Conservation (phyloP, 2,329 filamentous ascomycete genomes). For the Gliomastix tumulicola region DNA sequence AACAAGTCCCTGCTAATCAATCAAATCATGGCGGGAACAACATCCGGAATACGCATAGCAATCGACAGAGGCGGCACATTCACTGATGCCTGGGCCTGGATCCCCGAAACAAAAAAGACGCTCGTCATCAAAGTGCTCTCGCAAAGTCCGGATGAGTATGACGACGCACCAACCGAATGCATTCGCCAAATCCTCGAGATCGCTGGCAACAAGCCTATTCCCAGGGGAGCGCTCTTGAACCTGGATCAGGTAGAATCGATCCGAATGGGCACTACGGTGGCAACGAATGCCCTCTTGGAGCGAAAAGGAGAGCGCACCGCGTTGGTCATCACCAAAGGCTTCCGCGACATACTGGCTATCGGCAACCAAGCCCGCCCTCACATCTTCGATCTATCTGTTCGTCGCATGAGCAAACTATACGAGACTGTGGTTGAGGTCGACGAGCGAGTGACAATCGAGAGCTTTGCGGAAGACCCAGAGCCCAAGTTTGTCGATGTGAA, state of each 20-base stretch:
- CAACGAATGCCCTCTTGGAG: conserved; percentile 68
- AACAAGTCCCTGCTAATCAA: no score
- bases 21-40: conserved; percentile 2
- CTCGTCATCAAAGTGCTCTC: conserved; percentile 3
- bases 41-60: conserved; percentile 16
- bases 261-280: conserved; percentile 60
- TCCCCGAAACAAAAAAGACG: background rate
- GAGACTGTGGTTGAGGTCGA: conserved; percentile 66
- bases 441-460: conserved; percentile 66
- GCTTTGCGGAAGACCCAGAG: conserved; percentile 64
- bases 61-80: conserved; percentile 19
- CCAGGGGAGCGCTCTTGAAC: conserved; percentile 23
- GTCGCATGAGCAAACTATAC: conserved; percentile 62
- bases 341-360: conserved; percentile 65
- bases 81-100: conserved; percentile 9
- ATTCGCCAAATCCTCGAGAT: conserved; percentile 44
- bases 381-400: conserved; percentile 67
- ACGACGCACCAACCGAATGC: conserved; percentile 66
- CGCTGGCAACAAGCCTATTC: conserved; percentile 19
- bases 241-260: conserved; percentile 40
- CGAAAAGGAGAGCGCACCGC: conserved; percentile 66
- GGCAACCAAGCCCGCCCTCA: conserved; percentile 67
- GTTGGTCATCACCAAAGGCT: conserved; percentile 64
- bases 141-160: conserved; percentile 32
- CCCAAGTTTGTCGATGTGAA: conserved; percentile 30